Percentiles rank a stretch among this genome's conserved stretches.
Evolutionary conservation across 305 asterid genomes (phyloP).

Genomic region (Coffea humblotiana): DNA sequence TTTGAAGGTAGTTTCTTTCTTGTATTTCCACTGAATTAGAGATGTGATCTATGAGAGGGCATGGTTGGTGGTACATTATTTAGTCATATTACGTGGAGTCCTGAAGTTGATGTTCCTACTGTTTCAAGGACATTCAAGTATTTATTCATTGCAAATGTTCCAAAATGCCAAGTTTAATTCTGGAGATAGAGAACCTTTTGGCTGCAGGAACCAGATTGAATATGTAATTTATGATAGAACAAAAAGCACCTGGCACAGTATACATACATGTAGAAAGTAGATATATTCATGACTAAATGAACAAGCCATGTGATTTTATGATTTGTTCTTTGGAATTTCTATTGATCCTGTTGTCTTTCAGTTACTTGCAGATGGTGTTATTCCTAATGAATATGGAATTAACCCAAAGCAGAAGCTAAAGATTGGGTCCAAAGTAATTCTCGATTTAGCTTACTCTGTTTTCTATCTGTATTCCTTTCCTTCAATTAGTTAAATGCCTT

Average conservation of each 20-base stretch:
- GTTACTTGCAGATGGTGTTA: conserved; percentile 98
- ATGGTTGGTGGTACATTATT: not conserved
- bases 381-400: conserved; percentile 97
- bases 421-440: conserved; percentile 87
- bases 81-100: not conserved
- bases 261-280: not conserved
- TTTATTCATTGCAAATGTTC: not conserved
- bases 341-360: conserved; percentile 33
- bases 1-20: not conserved
- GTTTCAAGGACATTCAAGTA: not conserved
- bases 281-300: not conserved
- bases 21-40: not conserved
- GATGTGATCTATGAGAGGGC: not conserved
- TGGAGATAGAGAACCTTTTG: not conserved
- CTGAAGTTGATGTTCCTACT: conserved; percentile 6
- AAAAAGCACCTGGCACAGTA: not conserved
- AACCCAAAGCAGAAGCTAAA: conserved; percentile 85
- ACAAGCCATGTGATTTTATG: not conserved
- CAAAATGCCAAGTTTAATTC: not conserved
- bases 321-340: not conserved
- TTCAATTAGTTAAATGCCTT: not conserved
- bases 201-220: not conserved
- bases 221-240: too few species aligned
- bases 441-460: conserved; percentile 3
- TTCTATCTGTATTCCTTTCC: not conserved